Conservation (phyloP, 2,329 filamentous ascomycete genomes). For the Orbilia ellipsospora region DNA sequence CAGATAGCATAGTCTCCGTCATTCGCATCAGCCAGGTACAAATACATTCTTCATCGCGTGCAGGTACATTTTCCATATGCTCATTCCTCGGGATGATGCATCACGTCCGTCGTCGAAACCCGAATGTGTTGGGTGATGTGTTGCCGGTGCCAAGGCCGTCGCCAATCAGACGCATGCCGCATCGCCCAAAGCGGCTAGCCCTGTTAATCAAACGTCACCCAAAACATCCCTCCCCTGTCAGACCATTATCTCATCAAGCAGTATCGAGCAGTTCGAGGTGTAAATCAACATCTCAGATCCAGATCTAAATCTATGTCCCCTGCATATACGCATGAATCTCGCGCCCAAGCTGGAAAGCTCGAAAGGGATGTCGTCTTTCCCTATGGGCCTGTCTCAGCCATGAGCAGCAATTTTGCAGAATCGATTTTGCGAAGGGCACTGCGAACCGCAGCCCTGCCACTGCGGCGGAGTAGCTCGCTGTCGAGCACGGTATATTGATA, state of each 20-base stretch:
- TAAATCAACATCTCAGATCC: background rate
- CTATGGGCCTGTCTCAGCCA: no score
- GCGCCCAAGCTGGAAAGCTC: no score
- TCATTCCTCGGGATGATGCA: conserved; percentile 9
- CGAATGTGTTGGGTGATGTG: conserved; percentile 17
- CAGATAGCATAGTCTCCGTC: background rate
- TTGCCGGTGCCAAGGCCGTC: conserved; percentile 42
- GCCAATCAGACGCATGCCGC: conserved; percentile 53
- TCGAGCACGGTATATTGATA: no score
- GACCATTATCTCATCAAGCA: background rate
- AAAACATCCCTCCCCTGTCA: conserved; percentile 2
- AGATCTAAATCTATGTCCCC: no score
- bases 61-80: background rate
- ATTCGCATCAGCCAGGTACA: background rate
- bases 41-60: background rate
- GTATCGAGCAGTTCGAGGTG: background rate
- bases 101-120: no score
- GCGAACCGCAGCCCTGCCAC: no score
- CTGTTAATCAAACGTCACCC: conserved; percentile 31
- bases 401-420: no score
- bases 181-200: conserved; percentile 12
- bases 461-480: no score
- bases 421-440: no score
- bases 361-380: no score
- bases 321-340: no score